Evolutionary conservation across 495 filamentous ascomycete genomes (phyloP), one percentile per base, ranked within the genome.

Genomic region (Neohortaea acidophila): DNA sequence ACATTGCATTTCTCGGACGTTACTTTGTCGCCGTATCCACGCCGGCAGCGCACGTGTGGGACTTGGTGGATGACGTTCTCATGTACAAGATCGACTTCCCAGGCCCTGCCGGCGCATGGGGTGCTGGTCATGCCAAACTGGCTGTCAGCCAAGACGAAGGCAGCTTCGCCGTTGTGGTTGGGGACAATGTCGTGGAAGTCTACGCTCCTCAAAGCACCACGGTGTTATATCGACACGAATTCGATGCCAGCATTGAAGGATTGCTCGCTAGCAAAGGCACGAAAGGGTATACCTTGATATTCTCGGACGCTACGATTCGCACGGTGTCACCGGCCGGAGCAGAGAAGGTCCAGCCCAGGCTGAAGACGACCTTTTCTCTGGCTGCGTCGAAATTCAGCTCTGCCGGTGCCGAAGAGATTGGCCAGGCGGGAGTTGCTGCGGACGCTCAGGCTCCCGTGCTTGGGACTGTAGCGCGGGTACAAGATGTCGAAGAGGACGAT

Each of bases 21-120:
- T 71, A 68, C 39, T 51, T 86, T 5, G 63, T 85, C 38, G 59
- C 72, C 17, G 55, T 83, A 2, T 10, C 34, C 4, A 7, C 21
- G 2, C 14, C 19, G 2, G 18, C 17, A 4, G 36, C 43, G 11
- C 18, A 60, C 9, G 73, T 81, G 29, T 83, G 75, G 52, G 73
- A 84, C 47, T 53, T 82, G 2, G 75, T 83, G 26, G 57, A 64
- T 17, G 70, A 75, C 38, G 63, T 67, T 29, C 54, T 72, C 6
- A 56, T 62, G 14, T 76, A 67, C 43, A 68, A 67, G 35, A 1
- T 33, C 36, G 12, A 18, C 2, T 24, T 48, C 15, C 20, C 43
- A 6, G 6, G 8, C 8, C 29, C 7, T 15, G 29, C 10, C 10
- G 14, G 18, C 10, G 8, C 6, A 7, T 8, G 7, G 6, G 29